Conservation (phyloP, 495 filamentous ascomycete genomes). For the Podospora pseudoanserina region DNA sequence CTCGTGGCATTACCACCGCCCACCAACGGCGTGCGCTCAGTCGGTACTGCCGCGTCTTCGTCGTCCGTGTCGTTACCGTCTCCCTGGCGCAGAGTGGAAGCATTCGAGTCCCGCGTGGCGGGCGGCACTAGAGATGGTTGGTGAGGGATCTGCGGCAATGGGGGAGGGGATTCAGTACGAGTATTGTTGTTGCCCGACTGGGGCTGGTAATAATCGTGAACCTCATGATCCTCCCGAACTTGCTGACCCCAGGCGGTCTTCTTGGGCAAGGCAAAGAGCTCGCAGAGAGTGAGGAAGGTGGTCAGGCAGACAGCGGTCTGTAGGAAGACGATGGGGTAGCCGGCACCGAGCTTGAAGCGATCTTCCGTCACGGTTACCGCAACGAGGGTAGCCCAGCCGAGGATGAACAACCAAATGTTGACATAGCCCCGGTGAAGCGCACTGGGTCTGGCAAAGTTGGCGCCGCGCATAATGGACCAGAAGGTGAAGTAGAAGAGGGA, state of each 20-base stretch:
- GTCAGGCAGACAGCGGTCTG: constrained; percentile 72
- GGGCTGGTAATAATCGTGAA: constrained; percentile 33
- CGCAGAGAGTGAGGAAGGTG: constrained; percentile 66
- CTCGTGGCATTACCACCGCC: constrained; percentile 33
- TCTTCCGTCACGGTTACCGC: constrained; percentile 70
- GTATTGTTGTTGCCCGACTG: constrained; percentile 18
- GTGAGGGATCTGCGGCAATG: constrained; percentile 21
- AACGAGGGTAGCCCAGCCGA: constrained; percentile 70
- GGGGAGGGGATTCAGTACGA: constrained; percentile 30
- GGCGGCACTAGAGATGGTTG: constrained; percentile 20
- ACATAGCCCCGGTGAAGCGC: constrained; percentile 80
- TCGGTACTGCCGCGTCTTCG: constrained; percentile 55
- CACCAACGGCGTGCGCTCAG: constrained; percentile 78
- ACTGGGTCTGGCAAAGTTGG: constrained; percentile 77
- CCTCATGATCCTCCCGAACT: constrained; percentile 47
- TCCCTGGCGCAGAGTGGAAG: constrained; percentile 19
- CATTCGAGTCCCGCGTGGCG: constrained; percentile 17
- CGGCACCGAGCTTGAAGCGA: constrained; percentile 64
- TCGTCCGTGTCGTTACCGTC: constrained; percentile 31
- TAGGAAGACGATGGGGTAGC: constrained; percentile 81
- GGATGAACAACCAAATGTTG: constrained; percentile 75
- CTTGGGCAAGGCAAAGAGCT: constrained; percentile 72
- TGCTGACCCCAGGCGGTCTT: constrained; percentile 60
- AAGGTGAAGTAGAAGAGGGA: constrained; percentile 73
- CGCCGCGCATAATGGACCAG: constrained; percentile 81